phyloP scores from a whole-genome alignment of 1,139 yeast genomes.

The Debaryomyces fabryi region DNA sequence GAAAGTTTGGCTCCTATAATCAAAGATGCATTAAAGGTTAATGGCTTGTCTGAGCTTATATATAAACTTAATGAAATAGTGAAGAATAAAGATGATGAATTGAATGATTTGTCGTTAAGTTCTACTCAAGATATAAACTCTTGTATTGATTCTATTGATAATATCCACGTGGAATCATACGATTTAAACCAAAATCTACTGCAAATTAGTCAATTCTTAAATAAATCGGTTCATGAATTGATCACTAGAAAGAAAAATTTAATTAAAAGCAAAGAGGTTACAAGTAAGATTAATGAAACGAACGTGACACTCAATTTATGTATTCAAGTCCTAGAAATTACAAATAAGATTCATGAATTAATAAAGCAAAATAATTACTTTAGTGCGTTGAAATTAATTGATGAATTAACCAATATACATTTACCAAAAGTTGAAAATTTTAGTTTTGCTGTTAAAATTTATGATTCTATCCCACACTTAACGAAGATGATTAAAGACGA shows the following conservation, averaged over 20 bases:
- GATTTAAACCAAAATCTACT: conserved; percentile 55
- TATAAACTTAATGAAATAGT: conserved; percentile 60
- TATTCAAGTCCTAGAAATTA: conserved; percentile 79
- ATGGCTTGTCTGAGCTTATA: conserved; percentile 60
- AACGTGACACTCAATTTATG: conserved; percentile 65
- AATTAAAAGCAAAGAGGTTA: conserved; percentile 59
- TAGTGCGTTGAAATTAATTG: conserved; percentile 82
- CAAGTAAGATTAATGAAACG: conserved; percentile 64
- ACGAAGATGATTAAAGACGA: conserved; percentile 77
- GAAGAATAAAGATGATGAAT: conserved; percentile 61
- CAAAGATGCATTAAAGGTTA: conserved; percentile 60
- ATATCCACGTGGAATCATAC: conserved; percentile 56
- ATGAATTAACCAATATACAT: conserved; percentile 69
- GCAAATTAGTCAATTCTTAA: conserved; percentile 54
- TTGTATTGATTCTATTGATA: conserved; percentile 58
- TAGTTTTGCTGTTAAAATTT: conserved; percentile 72
- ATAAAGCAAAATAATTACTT: conserved; percentile 77
- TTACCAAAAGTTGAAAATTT: conserved; percentile 72
- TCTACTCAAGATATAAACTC: conserved; percentile 61
- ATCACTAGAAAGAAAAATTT: conserved; percentile 59
- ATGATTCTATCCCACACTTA: conserved; percentile 76
- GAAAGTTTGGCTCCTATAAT: conserved; percentile 84
- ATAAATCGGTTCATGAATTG: conserved; percentile 65
- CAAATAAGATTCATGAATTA: conserved; percentile 83
- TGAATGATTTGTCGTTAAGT: conserved; percentile 61